A percentile compares a stretch with the other conserved stretches of the same genome.
Conservation (phyloP, 1,284 basidiomycete species). For the Marasmius tenuissimus region DNA sequence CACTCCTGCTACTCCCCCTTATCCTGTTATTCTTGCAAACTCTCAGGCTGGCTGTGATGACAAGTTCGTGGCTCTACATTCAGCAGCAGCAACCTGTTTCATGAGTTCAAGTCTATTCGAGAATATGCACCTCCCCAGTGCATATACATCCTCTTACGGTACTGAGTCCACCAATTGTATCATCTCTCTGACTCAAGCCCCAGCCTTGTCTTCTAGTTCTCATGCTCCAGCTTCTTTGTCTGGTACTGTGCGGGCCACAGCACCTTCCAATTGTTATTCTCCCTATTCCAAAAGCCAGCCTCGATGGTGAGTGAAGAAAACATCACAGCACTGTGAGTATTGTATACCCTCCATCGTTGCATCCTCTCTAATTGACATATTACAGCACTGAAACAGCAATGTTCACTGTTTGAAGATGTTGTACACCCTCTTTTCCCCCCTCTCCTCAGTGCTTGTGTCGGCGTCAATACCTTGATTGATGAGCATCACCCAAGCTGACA, state of each 20-base stretch:
- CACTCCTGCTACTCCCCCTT: background rate
- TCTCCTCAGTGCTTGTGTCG: too few relatives aligned
- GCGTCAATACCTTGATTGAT: too few relatives aligned
- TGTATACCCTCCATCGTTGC: too few relatives aligned
- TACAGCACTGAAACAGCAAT: too few relatives aligned
- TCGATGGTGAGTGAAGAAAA: background rate
- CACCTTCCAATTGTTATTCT: too few relatives aligned
- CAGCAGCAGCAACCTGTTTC: background rate
- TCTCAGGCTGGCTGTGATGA: slow-evolving; percentile 5
- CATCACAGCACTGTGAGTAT: background rate
- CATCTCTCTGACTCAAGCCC: background rate
- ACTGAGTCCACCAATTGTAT: background rate
- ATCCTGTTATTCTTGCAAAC: slow-evolving; percentile 1
- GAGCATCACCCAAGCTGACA: too few relatives aligned
- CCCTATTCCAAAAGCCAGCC: background rate
- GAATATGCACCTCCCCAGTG: slow-evolving; percentile 1
- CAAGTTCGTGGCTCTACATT: slow-evolving; percentile 6
- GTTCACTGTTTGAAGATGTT: too few relatives aligned
- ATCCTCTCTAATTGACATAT: too few relatives aligned
- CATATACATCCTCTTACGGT: background rate
- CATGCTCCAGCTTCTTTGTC: background rate
- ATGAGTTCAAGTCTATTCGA: background rate
- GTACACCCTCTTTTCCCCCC: too few relatives aligned
- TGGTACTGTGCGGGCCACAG: too few relatives aligned
- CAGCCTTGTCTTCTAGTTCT: background rate